phyloP scores from a whole-genome alignment of 495 filamentous ascomycete species.

The Xanthoparmelia taractica region DNA sequence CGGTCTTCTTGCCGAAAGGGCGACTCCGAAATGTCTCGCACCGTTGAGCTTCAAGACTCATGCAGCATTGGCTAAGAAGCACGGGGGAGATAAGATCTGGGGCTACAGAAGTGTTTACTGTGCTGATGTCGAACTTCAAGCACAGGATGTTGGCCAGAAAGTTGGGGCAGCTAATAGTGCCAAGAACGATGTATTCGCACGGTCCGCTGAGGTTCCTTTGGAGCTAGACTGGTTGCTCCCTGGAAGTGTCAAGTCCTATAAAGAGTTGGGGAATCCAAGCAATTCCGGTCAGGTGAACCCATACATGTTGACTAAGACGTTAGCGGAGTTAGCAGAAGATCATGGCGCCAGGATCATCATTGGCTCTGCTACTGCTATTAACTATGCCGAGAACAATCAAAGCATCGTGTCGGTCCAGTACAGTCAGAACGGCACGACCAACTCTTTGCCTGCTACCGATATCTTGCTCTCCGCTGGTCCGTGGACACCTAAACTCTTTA shows the following conservation, averaged over 20 bases:
- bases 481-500: slow-evolving; percentile 18
- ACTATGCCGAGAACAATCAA: slow-evolving; percentile 11
- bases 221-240: slow-evolving; percentile 16
- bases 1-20: slow-evolving; percentile 40
- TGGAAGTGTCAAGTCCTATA: slow-evolving; percentile 14
- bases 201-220: slow-evolving; percentile 6
- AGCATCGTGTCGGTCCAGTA: slow-evolving; percentile 11
- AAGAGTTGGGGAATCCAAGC: slow-evolving; percentile 12
- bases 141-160: slow-evolving; percentile 8
- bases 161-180: not conserved
- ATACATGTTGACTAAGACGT: slow-evolving; percentile 11
- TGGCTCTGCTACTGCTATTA: slow-evolving; percentile 12
- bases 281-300: slow-evolving; percentile 15
- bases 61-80: slow-evolving; percentile 17
- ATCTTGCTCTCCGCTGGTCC: slow-evolving; percentile 18
- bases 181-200: not conserved
- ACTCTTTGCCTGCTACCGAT: not conserved
- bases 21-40: slow-evolving; percentile 22
- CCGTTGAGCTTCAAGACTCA: slow-evolving; percentile 21
- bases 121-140: slow-evolving; percentile 20
- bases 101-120: slow-evolving; percentile 20
- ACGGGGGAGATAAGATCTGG: slow-evolving; percentile 23
- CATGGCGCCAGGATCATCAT: slow-evolving; percentile 14
- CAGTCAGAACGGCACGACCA: not conserved
- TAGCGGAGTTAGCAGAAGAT: slow-evolving; percentile 16